phyloP scores from a whole-genome alignment of 768 basidiomycete species.

The Terana coerulea region DNA sequence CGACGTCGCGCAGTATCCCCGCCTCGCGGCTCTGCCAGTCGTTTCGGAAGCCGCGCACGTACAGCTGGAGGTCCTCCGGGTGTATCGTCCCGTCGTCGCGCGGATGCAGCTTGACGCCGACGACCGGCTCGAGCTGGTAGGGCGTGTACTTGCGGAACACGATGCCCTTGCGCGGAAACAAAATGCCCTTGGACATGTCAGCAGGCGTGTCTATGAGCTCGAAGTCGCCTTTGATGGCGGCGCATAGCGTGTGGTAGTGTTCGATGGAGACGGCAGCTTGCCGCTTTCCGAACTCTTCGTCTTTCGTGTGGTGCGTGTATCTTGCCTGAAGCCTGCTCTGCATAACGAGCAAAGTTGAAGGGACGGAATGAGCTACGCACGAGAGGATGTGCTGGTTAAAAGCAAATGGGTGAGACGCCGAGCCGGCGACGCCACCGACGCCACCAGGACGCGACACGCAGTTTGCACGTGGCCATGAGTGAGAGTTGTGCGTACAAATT shows the following conservation, averaged over 20 bases:
- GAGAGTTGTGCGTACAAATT: not conserved
- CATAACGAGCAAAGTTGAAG: not conserved
- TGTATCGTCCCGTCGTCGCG: conserved; percentile 13
- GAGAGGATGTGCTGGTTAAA: not conserved
- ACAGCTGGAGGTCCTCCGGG: conserved; percentile 8
- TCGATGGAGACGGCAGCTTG: not conserved
- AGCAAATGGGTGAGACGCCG: not conserved
- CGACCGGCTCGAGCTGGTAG: conserved; percentile 9
- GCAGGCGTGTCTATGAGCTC: not conserved
- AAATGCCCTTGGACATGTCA: not conserved
- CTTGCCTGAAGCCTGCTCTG: not conserved
- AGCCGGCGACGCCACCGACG: not conserved
- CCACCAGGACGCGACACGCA: no score
- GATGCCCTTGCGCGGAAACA: conserved; percentile 6
- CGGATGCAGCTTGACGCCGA: conserved; percentile 16
- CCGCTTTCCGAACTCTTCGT: not conserved
- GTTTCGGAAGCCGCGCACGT: not conserved
- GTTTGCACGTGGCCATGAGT: not conserved
- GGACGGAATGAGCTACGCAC: not conserved
- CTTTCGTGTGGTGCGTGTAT: not conserved
- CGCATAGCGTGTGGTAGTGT: conserved; percentile 9
- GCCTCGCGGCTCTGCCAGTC: conserved; percentile 15
- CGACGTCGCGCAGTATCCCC: conserved; percentile 11
- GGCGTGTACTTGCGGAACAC: conserved; percentile 9
- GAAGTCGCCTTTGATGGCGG: conserved; percentile 3